Evolutionary conservation across 176 grass and related monocot genomes (phyloP).

Genomic region (Alopecurus myosuroides): DNA sequence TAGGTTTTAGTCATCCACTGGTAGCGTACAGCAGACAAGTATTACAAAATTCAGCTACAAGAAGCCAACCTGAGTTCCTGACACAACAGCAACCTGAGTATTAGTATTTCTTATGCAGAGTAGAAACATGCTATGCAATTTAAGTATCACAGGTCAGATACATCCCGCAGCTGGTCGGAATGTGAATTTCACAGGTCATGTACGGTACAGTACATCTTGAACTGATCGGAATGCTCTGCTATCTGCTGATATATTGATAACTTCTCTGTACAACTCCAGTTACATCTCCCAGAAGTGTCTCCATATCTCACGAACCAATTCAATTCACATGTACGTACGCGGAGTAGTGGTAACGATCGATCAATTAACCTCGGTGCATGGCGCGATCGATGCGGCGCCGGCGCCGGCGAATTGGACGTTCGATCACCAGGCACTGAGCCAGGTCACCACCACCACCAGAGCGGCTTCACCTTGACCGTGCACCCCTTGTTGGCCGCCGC

Average conservation of each 20-base stretch:
- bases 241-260: neutral
- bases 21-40: neutral
- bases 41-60: neutral
- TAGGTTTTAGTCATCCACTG: neutral
- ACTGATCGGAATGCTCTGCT: neutral
- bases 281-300: neutral
- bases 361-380: neutral
- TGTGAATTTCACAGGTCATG: neutral
- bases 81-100: neutral
- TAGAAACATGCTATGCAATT: neutral
- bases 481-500: conserved; percentile 12
- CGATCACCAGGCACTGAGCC: neutral
- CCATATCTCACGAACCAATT: neutral
- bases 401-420: neutral
- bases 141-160: neutral
- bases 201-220: neutral
- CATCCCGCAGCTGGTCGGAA: neutral
- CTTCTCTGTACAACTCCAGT: neutral
- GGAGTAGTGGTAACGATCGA: no score
- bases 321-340: neutral
- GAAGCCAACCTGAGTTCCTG: neutral
- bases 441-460: conserved; percentile 46
- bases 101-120: neutral
- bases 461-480: conserved; percentile 41
- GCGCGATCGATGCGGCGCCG: neutral